Evolutionary conservation across 116 monocot species (phyloP).

Genomic region (Dioscorea cayenensis): DNA sequence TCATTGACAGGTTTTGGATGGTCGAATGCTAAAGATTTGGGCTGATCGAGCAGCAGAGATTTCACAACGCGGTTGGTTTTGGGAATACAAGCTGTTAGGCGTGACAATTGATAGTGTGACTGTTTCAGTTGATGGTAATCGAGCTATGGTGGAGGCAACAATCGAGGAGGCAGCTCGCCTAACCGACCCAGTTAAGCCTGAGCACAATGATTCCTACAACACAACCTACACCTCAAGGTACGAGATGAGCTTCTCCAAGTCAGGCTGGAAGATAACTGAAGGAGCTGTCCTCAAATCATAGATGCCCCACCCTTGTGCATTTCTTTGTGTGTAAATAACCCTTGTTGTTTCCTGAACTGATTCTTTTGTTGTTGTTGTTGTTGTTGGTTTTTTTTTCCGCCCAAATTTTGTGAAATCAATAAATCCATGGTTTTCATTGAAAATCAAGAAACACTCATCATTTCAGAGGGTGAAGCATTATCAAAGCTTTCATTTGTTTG

Average conservation of each 20-base stretch:
- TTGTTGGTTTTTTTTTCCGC: background rate
- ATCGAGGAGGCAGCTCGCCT: slow-evolving; percentile 69
- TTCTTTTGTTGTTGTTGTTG: background rate
- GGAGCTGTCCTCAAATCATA: slow-evolving; percentile 72
- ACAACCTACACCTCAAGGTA: slow-evolving; percentile 65
- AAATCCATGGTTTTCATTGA: no score
- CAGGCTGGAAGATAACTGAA: slow-evolving; percentile 83
- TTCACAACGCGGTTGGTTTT: slow-evolving; percentile 69
- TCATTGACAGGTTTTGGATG: slow-evolving; percentile 56
- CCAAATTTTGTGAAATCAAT: background rate
- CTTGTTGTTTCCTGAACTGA: background rate
- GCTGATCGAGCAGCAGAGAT: slow-evolving; percentile 69
- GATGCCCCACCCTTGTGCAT: background rate
- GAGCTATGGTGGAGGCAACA: slow-evolving; percentile 74
- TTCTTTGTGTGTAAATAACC: slow-evolving; percentile 3
- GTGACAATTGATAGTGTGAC: slow-evolving; percentile 77
- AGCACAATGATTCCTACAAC: slow-evolving; percentile 50
- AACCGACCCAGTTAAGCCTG: slow-evolving; percentile 35
- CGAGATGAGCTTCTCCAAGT: slow-evolving; percentile 40
- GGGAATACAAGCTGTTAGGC: slow-evolving; percentile 67
- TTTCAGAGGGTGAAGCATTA: no score
- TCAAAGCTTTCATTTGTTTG: no score
- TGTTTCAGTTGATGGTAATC: slow-evolving; percentile 64
- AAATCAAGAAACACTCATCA: no score
- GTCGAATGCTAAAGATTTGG: slow-evolving; percentile 84